Percentiles rank a stretch among this genome's conserved stretches.
These are phyloP conservation scores for Cajanus cajan DNA, from an alignment of 306 rosid species.

Conservation along the genomic window DNA sequence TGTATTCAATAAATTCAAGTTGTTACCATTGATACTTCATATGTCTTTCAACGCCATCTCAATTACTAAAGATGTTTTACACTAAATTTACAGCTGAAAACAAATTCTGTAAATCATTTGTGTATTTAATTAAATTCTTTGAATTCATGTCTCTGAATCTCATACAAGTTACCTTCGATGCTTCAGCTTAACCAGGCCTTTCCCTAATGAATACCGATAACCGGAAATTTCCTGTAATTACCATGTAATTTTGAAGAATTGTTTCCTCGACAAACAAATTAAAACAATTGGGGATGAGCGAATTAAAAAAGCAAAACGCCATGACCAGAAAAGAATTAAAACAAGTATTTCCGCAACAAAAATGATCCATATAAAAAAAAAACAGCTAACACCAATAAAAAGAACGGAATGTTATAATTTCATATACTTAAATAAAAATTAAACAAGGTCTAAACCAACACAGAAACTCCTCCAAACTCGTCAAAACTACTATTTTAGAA, in stretches of 20 bases:
- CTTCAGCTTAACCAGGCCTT: too few species aligned
- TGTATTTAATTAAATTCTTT: not conserved
- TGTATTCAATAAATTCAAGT: too few species aligned
- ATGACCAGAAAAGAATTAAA: not conserved
- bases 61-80: not conserved
- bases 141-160: too few species aligned
- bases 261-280: not conserved
- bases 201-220: too few species aligned
- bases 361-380: slow-evolving; percentile 14
- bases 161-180: too few species aligned
- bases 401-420: slow-evolving; percentile 32
- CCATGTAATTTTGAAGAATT: too few species aligned
- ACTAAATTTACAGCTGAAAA: not conserved
- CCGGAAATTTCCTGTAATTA: too few species aligned
- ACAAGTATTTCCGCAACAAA: not conserved
- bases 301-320: not conserved
- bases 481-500: slow-evolving; percentile 58
- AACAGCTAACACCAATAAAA: not conserved
- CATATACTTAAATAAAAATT: slow-evolving; percentile 37
- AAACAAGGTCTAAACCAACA: slow-evolving; percentile 44
- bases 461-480: slow-evolving; percentile 41
- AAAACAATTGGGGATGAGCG: not conserved
- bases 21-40: too few species aligned
- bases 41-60: not conserved
- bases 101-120: not conserved